These are phyloP conservation scores for Vachellia collinsii DNA, from an alignment of 306 rosid genomes.

Conservation along the genomic window DNA sequence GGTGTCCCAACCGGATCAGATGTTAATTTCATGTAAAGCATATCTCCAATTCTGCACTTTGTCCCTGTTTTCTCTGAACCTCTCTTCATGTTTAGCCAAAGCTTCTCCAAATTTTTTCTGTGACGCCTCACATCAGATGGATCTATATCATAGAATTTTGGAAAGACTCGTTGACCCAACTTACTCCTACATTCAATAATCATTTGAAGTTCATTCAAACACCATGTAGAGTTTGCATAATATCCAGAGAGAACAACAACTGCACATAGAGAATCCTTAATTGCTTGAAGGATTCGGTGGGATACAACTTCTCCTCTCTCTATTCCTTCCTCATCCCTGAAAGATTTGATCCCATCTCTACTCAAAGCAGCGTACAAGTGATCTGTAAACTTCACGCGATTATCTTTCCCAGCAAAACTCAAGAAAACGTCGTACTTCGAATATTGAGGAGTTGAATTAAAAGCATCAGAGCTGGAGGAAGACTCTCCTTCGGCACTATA, in stretches of 20 bases:
- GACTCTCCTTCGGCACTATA: not conserved
- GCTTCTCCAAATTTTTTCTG: not conserved
- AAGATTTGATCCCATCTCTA: not conserved
- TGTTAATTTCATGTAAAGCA: not conserved
- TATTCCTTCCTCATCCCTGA: not conserved
- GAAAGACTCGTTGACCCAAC: not conserved
- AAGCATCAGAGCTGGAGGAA: not conserved
- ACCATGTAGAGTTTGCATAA: not conserved
- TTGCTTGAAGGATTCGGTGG: not conserved
- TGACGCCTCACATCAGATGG: not conserved
- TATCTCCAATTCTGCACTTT: not conserved
- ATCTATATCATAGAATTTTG: not conserved
- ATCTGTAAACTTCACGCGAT: not conserved
- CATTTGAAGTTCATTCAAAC: not conserved
- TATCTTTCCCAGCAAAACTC: conserved; percentile 12
- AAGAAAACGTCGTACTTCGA: conserved; percentile 18
- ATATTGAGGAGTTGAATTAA: too few species aligned
- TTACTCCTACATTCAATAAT: not conserved
- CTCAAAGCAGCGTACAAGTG: not conserved
- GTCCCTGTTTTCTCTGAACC: not conserved
- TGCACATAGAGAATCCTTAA: not conserved
- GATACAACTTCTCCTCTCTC: conserved; percentile 13
- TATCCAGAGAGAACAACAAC: not conserved
- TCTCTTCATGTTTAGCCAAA: not conserved
- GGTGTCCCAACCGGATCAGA: not conserved